Base-by-base conservation (phyloP, 768 basidiomycete genomes). In the Rhodosporidiobolus odoratus region DNA sequence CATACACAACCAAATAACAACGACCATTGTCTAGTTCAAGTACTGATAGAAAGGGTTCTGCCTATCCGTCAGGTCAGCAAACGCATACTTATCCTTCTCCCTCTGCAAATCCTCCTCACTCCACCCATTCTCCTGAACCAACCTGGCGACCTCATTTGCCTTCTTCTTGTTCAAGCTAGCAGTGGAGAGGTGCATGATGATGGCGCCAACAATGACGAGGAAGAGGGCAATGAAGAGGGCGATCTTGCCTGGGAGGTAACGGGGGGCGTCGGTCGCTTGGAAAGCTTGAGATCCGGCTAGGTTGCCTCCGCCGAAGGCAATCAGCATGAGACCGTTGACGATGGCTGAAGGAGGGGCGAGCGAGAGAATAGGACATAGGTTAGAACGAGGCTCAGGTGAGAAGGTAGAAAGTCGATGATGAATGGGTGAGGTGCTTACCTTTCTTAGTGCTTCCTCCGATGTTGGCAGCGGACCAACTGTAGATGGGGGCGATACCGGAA, bases 381-480 rank as follows among this genome's bases (percentile, higher is more conserved):
- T 60, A 52, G 35, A 54, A 48, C 43, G 59, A 63, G 16, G 27
- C 23, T 12, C 27, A 1, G 25, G 32, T 1, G 34, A 23, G 4
- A 32, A 40, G 21, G 40, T n/a, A 47, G 40, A 50, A 41, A 21
- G 57, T 17, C n/a, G 35, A 30, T 21, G 34, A 38, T n/a, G n/a
- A n/a, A n/a, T n/a, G n/a, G n/a, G n/a, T n/a, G n/a, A n/a, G n/a
- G n/a, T n/a, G n/a, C 58, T 19, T 41, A 34, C 41, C 52, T 80
- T 88, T 88, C 81, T 88, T 88, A 12, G 86, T 87, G 62, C 86
- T 85, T 0, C 86, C 86, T 43, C 83, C 83, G 1, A 84, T 87
- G 77, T 88, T 87, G 64, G 84, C 84, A 21, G 86, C 86, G 61
- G 86, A 86, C 73, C 86, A 88, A 0, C 86, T 85, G 67, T 87